Base-by-base conservation (phyloP, 148 eudicot species). In the Vaccinium myrtillus region DNA sequence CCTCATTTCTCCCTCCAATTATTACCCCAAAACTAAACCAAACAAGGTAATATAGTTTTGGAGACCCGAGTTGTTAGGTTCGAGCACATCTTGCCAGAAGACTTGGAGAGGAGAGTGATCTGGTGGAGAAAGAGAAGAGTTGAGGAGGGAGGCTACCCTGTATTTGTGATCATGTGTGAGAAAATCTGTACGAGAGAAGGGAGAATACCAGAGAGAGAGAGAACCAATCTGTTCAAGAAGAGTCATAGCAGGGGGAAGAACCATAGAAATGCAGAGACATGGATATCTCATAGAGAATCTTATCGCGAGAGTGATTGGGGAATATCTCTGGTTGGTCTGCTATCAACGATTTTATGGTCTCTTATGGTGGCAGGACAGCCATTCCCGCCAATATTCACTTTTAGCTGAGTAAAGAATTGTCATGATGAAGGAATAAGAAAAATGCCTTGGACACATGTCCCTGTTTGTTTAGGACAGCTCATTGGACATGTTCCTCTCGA, bases 91-190 rank as follows among this genome's bases (percentile, higher is more conserved):
- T 61, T 65, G 32, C 71, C 0, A 0, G 71, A 65, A 23, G 14
- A 25, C 6, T 65, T 16, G 0, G 25, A 1, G 32, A 65, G 14
- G 32, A 23, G 71, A 65, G 27, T 11, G 36, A 65, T 65, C 36
- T 65, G 71, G 32, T 65, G 71, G 32, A 65, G 71, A 36, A 65
- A 65, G 71, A 65, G 71, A 61, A 61, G 71, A 65, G 71, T 10
- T 10, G 1, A 25, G 71, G 71, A 65, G 32, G 30, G 32, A 23
- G 32, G 32, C 32, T 10, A 65, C 5, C 1, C 32, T 23, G 32
- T 11, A 23, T 65, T 9, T 23, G 32, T 25, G 71, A 23, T 23
- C 71, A 25, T 5, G 5, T 65, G 71, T 65, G 71, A 65, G 71
- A 2, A 3, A 65, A 65, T 65, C 71, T 65, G 27, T 23, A 25